phyloP scores from a whole-genome alignment of 176 grass and related monocot genomes.

The Typha latifolia region DNA sequence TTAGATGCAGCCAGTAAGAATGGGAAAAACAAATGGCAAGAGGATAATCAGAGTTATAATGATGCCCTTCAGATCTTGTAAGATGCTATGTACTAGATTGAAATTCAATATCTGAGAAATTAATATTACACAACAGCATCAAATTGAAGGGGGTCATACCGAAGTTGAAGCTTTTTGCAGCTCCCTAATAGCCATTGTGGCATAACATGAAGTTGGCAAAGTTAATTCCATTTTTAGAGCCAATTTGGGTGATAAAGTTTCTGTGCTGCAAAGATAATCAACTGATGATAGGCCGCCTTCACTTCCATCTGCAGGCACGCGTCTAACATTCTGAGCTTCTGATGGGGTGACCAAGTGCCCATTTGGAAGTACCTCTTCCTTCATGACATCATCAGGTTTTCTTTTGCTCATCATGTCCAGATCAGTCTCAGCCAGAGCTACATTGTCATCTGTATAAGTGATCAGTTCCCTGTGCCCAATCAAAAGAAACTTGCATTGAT shows the following conservation, averaged over 20 bases:
- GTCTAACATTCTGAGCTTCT: constrained; percentile 22
- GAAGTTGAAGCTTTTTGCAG: constrained; percentile 72
- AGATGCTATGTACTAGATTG: background rate
- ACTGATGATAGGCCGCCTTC: constrained; percentile 10
- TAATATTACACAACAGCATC: constrained; percentile 1
- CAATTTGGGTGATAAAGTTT: constrained; percentile 38
- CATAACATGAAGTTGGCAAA: constrained; percentile 78
- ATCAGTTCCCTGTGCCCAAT: constrained; percentile 57
- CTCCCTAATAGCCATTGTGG: constrained; percentile 90
- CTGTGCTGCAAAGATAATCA: constrained; percentile 29
- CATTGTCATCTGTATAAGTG: constrained; percentile 60
- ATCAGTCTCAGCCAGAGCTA: constrained; percentile 77
- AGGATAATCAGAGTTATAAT: too few species aligned
- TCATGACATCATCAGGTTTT: constrained; percentile 22
- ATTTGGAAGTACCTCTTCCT: constrained; percentile 29
- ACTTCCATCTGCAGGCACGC: constrained; percentile 11
- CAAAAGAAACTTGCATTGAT: constrained; percentile 10
- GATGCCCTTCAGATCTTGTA: background rate
- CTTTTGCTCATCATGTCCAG: constrained; percentile 46
- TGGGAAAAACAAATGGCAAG: too few species aligned
- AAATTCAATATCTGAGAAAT: background rate
- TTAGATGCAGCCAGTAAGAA: too few species aligned
- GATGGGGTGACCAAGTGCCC: constrained; percentile 14
- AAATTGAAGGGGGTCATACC: constrained; percentile 33
- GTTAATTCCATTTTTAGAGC: constrained; percentile 80